Percentiles rank a stretch among this genome's conserved stretches.
phyloP scores from a whole-genome alignment of 179 eudicot genomes.

The Patellifolia procumbens region DNA sequence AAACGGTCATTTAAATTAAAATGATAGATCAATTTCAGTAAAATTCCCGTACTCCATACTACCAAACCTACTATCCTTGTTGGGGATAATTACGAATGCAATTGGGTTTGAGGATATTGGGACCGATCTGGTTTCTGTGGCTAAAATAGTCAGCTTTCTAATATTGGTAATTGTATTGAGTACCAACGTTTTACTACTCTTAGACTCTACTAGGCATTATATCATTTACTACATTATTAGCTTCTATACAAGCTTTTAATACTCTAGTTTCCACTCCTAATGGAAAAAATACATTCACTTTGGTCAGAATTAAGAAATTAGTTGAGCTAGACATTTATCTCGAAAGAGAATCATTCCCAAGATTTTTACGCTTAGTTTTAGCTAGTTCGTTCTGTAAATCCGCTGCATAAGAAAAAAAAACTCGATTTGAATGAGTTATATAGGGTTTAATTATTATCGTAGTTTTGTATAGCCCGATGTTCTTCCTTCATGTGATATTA shows the following conservation, averaged over 20 bases:
- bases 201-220: conserved; percentile 25
- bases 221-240: conserved; percentile 18
- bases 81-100: conserved; percentile 19
- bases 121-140: conserved; percentile 34
- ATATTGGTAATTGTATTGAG: conserved; percentile 26
- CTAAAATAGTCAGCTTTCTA: conserved; percentile 21
- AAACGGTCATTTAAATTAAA: conserved; percentile 6
- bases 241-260: conserved; percentile 26
- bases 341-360: neutral
- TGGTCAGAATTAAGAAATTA: conserved; percentile 13
- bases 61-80: too few species aligned
- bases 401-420: too few species aligned
- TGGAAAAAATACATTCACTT: conserved; percentile 3
- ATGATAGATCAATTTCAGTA: conserved; percentile 25
- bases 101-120: conserved; percentile 9
- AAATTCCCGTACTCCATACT: conserved; percentile 26
- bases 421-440: too few species aligned
- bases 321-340: conserved; percentile 3
- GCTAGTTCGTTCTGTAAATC: neutral
- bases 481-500: too few species aligned
- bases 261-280: conserved; percentile 2
- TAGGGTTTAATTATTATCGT: too few species aligned
- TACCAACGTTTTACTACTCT: conserved; percentile 3
- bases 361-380: neutral
- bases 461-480: too few species aligned